Evolutionary conservation across 163 green algal genomes (phyloP).

Genomic region (Chlorella variabilis): DNA sequence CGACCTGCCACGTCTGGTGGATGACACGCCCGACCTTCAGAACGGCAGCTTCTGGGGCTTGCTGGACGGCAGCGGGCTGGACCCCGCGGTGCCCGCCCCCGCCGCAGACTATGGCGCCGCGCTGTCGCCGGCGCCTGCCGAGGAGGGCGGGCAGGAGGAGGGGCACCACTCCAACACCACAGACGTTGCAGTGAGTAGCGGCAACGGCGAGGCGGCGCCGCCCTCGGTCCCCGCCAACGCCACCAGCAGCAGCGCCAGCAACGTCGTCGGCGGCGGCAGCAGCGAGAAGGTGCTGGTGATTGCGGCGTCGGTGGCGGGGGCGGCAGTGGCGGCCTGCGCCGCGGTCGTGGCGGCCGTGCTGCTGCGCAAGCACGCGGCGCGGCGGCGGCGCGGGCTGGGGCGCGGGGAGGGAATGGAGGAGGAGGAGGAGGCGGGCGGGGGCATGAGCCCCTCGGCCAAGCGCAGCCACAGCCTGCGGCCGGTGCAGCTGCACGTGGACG

Average conservation of each 20-base stretch:
- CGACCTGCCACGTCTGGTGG: conserved; percentile 14
- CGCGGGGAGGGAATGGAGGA: neutral
- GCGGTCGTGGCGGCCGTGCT: neutral
- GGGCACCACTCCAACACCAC: neutral
- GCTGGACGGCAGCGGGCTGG: conserved; percentile 20
- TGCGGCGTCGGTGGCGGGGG: conserved; percentile 12
- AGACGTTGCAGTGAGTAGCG: too few relatives aligned
- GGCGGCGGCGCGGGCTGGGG: neutral
- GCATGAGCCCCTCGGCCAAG: neutral
- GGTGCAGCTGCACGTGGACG: conserved; percentile 14
- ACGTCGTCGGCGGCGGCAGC: conserved; percentile 4
- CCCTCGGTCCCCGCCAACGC: neutral
- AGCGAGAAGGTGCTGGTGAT: conserved; percentile 6
- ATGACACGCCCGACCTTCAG: neutral
- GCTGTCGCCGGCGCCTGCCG: too few relatives aligned
- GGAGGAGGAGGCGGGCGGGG: neutral
- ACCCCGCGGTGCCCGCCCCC: too few relatives aligned
- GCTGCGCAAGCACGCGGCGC: conserved; percentile 27
- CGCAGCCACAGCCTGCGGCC: neutral
- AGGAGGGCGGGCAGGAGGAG: neutral
- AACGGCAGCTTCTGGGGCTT: neutral
- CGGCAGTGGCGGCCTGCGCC: neutral
- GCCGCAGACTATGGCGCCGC: neutral
- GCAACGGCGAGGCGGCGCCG: neutral
- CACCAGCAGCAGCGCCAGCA: neutral